These are phyloP conservation scores for Cordyceps cicadae DNA, from an alignment of 2,329 filamentous ascomycete species.

Conservation along the genomic window DNA sequence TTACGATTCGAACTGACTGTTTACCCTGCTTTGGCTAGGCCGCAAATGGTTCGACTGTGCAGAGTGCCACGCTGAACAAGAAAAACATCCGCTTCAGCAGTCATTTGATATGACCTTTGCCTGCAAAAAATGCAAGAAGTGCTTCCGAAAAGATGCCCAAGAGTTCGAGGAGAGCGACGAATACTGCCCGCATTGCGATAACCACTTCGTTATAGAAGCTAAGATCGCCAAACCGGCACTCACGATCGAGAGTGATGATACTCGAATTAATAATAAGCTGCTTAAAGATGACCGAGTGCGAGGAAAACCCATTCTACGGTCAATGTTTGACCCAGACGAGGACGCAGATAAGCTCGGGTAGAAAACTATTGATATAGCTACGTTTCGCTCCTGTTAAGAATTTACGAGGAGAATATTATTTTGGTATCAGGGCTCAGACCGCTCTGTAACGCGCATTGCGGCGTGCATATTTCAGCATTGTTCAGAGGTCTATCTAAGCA, in stretches of 20 bases:
- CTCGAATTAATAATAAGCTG: slow-evolving; percentile 79
- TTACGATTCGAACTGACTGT: slow-evolving; percentile 6
- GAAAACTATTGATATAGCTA: slow-evolving; percentile 16
- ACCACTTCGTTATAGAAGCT: slow-evolving; percentile 93
- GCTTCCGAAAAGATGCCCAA: slow-evolving; percentile 85
- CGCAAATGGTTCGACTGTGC: slow-evolving; percentile 98
- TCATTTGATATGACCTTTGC: slow-evolving; percentile 84
- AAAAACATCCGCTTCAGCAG: slow-evolving; percentile 68
- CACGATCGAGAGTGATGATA: slow-evolving; percentile 86
- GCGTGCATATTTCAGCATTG: background rate
- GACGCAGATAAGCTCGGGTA: slow-evolving; percentile 70
- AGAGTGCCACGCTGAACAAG: slow-evolving; percentile 80
- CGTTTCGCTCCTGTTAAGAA: background rate
- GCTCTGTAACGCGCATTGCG: background rate
- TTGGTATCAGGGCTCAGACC: background rate
- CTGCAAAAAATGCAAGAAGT: slow-evolving; percentile 99
- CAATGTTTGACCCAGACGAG: slow-evolving; percentile 68
- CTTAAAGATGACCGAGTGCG: slow-evolving; percentile 79
- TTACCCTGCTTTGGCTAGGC: slow-evolving; percentile 40
- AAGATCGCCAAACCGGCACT: slow-evolving; percentile 73
- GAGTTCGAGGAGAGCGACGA: slow-evolving; percentile 97
- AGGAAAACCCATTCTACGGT: slow-evolving; percentile 42
- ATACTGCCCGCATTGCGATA: slow-evolving; percentile 98
- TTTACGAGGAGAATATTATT: background rate
- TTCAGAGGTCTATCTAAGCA: background rate